Evolutionary conservation across 768 basidiomycete species (phyloP).

Genomic region (Austroboletus festivus): DNA sequence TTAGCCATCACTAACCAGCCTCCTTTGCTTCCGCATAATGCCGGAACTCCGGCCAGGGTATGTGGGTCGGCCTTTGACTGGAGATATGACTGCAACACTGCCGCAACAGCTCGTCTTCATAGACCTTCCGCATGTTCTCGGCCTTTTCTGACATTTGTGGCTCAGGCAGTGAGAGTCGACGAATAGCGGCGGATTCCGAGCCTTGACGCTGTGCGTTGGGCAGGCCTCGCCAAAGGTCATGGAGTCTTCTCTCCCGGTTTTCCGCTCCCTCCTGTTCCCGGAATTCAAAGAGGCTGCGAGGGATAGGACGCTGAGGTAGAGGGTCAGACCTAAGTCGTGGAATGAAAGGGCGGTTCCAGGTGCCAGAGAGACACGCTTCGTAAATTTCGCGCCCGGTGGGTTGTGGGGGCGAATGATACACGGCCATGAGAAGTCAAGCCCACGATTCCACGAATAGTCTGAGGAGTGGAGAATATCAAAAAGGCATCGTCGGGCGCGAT

Average conservation of each 20-base stretch:
- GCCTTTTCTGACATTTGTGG: conserved; percentile 52
- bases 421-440: conserved; percentile 23
- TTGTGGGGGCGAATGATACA: conserved; percentile 19
- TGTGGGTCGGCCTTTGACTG: conserved; percentile 40
- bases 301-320: conserved; percentile 37
- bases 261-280: conserved; percentile 60
- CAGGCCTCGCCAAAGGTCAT: conserved; percentile 62
- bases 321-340: conserved; percentile 59
- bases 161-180: conserved; percentile 14
- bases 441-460: conserved; percentile 16
- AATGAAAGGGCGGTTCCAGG: conserved; percentile 53
- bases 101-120: conserved; percentile 72
- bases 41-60: conserved; percentile 71
- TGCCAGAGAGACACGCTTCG: conserved; percentile 50
- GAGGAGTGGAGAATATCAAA: conserved; percentile 18
- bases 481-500: conserved; percentile 26
- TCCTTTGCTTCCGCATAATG: conserved; percentile 79
- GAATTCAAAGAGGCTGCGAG: conserved; percentile 59
- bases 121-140: conserved; percentile 61
- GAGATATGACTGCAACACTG: conserved; percentile 46
- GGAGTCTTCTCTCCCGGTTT: conserved; percentile 56
- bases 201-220: conserved; percentile 31
- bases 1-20: conserved; percentile 51
- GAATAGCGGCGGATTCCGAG: conserved; percentile 22
- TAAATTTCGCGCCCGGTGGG: conserved; percentile 50